Percentiles rank a stretch among this genome's conserved stretches.
Conservation (phyloP, 2,329 filamentous ascomycete species). For the Clonostachys byssicola region DNA sequence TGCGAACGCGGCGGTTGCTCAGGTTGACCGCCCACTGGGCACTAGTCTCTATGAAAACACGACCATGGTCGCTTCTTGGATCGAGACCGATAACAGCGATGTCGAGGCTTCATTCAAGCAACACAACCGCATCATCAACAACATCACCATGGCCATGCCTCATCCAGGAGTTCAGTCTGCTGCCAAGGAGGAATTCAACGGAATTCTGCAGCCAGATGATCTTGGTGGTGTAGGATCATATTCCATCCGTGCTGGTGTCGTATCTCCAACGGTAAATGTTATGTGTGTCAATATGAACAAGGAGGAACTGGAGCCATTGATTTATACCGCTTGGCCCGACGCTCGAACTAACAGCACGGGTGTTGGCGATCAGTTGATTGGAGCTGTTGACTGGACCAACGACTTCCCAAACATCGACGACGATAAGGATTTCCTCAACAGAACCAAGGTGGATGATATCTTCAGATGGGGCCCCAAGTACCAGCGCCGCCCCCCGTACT, state of each 20-base stretch:
- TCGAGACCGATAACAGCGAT: conserved; percentile 50
- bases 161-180: conserved; percentile 66
- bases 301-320: conserved; percentile 56
- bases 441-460: conserved; percentile 62
- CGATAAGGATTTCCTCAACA: conserved; percentile 37
- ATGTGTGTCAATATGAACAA: conserved; percentile 64
- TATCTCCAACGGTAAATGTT: conserved; percentile 68
- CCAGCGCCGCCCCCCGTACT: conserved; percentile 46
- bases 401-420: conserved; percentile 27
- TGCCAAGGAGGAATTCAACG: conserved; percentile 55
- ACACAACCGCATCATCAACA: conserved; percentile 61
- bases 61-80: conserved; percentile 66
- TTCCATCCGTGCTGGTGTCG: conserved; percentile 61
- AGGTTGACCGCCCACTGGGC: conserved; percentile 50
- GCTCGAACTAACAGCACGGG: conserved; percentile 24
- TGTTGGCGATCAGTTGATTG: conserved; percentile 22
- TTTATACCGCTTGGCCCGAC: conserved; percentile 59
- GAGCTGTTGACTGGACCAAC: conserved; percentile 25
- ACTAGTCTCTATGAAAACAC: conserved; percentile 69
- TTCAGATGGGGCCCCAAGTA: conserved; percentile 62
- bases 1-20: conserved; percentile 29
- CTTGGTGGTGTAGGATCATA: conserved; percentile 66
- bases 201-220: conserved; percentile 65
- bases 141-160: conserved; percentile 74
- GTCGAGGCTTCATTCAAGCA: conserved; percentile 32